phyloP scores from a whole-genome alignment of 805 yeast species.

The Metschnikowia colocasiae region DNA sequence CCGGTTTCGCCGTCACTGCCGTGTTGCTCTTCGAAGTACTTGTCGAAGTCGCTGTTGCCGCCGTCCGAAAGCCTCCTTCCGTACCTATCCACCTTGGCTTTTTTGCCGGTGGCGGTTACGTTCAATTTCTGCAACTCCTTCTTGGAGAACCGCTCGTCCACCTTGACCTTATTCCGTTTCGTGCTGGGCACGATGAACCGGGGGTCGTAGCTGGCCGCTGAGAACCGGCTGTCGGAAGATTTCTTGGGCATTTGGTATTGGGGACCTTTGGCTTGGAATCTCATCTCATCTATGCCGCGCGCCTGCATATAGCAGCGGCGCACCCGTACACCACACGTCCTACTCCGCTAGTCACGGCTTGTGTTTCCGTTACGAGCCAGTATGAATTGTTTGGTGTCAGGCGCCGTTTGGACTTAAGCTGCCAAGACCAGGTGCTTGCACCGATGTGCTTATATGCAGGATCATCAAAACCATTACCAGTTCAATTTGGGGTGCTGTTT shows the following conservation, averaged over 20 bases:
- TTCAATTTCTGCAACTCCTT: slow-evolving; percentile 53
- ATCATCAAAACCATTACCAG: too few species aligned
- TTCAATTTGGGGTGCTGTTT: too few species aligned
- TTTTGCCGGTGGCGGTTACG: slow-evolving; percentile 45
- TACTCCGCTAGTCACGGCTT: too few species aligned
- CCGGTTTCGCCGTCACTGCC: slow-evolving; percentile 17
- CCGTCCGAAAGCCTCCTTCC: slow-evolving; percentile 63
- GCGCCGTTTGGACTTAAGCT: too few species aligned
- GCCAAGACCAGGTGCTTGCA: too few species aligned
- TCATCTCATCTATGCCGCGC: slow-evolving; percentile 4
- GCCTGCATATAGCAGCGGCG: background rate
- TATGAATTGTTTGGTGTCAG: too few species aligned
- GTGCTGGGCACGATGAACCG: slow-evolving; percentile 73
- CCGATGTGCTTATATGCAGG: too few species aligned
- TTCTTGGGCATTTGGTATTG: slow-evolving; percentile 7
- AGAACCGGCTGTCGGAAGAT: slow-evolving; percentile 67
- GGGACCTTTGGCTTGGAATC: background rate
- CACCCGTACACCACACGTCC: background rate
- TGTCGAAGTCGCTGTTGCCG: slow-evolving; percentile 41
- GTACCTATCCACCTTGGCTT: slow-evolving; percentile 74
- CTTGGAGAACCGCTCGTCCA: slow-evolving; percentile 80
- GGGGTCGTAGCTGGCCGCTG: slow-evolving; percentile 80
- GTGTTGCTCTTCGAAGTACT: slow-evolving; percentile 53
- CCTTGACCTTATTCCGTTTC: slow-evolving; percentile 65
- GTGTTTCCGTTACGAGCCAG: too few species aligned